Percentiles rank a stretch among this genome's conserved stretches.
phyloP scores from a whole-genome alignment of 176 grass and related monocot species.

The Tillandsia leiboldiana region DNA sequence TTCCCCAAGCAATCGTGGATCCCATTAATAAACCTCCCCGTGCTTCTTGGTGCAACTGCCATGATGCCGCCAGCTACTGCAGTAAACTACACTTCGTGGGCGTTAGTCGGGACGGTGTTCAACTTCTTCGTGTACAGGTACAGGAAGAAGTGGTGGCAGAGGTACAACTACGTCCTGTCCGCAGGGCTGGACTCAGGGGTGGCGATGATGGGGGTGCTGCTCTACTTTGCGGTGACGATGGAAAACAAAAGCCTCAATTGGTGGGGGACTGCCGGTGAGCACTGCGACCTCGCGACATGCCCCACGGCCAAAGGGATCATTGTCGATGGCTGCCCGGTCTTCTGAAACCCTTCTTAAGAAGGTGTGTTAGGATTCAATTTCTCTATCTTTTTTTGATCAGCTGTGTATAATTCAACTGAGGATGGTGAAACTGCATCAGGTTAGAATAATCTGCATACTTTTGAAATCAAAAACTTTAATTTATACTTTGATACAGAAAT shows the following conservation, averaged over 20 bases:
- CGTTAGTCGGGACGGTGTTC: slow-evolving; percentile 53
- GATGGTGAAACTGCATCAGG: no score
- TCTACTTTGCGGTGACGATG: slow-evolving; percentile 65
- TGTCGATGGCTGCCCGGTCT: slow-evolving; percentile 17
- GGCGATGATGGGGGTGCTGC: slow-evolving; percentile 63
- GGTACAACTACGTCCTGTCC: slow-evolving; percentile 89
- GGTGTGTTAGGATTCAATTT: no score
- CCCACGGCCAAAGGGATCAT: slow-evolving; percentile 42
- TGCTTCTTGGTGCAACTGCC: slow-evolving; percentile 59
- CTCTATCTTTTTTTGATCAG: no score
- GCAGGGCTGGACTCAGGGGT: slow-evolving; percentile 52
- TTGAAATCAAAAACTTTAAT: no score
- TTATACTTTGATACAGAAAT: no score
- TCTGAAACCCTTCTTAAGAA: neutral
- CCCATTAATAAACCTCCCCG: slow-evolving; percentile 71
- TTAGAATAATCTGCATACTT: no score
- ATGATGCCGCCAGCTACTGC: slow-evolving; percentile 51
- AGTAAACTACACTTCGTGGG: slow-evolving; percentile 70
- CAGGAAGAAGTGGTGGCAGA: slow-evolving; percentile 67
- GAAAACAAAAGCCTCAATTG: slow-evolving; percentile 35
- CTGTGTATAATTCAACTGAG: no score
- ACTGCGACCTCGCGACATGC: slow-evolving; percentile 57
- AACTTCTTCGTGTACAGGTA: slow-evolving; percentile 75
- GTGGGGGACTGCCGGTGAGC: slow-evolving; percentile 62
- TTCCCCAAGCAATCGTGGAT: slow-evolving; percentile 57